phyloP scores from a whole-genome alignment of 352 stramenopile species.

The Phytophthora agathidicida region DNA sequence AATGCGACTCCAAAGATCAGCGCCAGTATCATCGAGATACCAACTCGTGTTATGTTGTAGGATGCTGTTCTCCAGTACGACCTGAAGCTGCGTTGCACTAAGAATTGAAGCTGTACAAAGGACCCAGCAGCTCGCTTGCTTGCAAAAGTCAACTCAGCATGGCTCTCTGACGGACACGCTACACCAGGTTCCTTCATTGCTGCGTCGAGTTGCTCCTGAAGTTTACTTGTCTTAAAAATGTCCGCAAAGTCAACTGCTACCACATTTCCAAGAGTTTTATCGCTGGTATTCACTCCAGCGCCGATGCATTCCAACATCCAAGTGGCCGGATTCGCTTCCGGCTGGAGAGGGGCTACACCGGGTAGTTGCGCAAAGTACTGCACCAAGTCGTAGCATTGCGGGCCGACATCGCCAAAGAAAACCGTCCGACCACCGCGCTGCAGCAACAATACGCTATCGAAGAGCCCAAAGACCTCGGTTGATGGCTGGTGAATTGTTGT shows the following conservation, averaged over 20 bases:
- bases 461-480: slow-evolving; percentile 70
- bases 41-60: slow-evolving; percentile 81
- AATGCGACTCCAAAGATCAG: slow-evolving; percentile 87
- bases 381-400: slow-evolving; percentile 37
- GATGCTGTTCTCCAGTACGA: slow-evolving; percentile 63
- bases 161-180: slow-evolving; percentile 26
- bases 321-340: slow-evolving; percentile 61
- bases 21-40: slow-evolving; percentile 69
- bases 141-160: slow-evolving; percentile 35
- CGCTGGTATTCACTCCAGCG: slow-evolving; percentile 36
- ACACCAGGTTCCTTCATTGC: slow-evolving; percentile 38
- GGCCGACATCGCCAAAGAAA: slow-evolving; percentile 62
- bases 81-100: slow-evolving; percentile 40
- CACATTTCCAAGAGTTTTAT: slow-evolving; percentile 7
- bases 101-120: slow-evolving; percentile 39
- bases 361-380: slow-evolving; percentile 60
- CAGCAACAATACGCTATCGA: slow-evolving; percentile 87
- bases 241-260: slow-evolving; percentile 39
- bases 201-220: slow-evolving; percentile 25
- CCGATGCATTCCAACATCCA: slow-evolving; percentile 86
- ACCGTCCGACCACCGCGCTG: slow-evolving; percentile 53
- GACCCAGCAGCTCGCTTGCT: slow-evolving; percentile 35
- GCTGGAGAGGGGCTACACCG: slow-evolving; percentile 35
- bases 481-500: slow-evolving; percentile 50
- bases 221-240: slow-evolving; percentile 42